Conservation (phyloP, 306 rosid species). For the Gastrolobium villosum region DNA sequence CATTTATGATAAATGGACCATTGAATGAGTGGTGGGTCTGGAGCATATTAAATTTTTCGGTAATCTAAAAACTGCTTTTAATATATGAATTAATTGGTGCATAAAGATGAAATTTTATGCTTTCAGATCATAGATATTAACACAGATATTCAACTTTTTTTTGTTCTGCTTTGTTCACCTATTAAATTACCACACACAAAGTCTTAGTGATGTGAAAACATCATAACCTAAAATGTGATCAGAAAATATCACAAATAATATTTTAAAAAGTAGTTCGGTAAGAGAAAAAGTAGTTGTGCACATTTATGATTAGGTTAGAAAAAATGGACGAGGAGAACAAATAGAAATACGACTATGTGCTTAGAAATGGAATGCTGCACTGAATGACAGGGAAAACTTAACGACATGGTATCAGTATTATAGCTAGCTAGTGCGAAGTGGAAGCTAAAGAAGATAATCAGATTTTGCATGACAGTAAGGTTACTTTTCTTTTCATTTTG, state of each 20-base stretch:
- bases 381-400: constrained; percentile 59
- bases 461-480: constrained; percentile 48
- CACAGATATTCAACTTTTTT: constrained; percentile 24
- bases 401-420: constrained; percentile 48
- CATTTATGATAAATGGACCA: too few relatives aligned
- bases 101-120: not conserved
- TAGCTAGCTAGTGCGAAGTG: constrained; percentile 43
- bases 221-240: constrained; percentile 10
- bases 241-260: not conserved
- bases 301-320: constrained; percentile 51
- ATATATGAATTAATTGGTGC: not conserved
- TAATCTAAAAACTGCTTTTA: constrained; percentile 6
- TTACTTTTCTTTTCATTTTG: constrained; percentile 54
- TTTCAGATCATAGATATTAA: constrained; percentile 26
- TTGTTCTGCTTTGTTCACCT: not conserved
- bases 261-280: not conserved
- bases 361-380: constrained; percentile 32
- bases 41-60: too few relatives aligned
- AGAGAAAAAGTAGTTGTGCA: constrained; percentile 31
- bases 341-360: constrained; percentile 56
- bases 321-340: constrained; percentile 48
- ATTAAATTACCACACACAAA: constrained; percentile 11
- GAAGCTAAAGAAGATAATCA: constrained; percentile 40
- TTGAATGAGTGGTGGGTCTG: too few relatives aligned
- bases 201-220: constrained; percentile 47